Evolutionary conservation across 805 yeast genomes (phyloP).

Genomic region (Starmerella apis): DNA sequence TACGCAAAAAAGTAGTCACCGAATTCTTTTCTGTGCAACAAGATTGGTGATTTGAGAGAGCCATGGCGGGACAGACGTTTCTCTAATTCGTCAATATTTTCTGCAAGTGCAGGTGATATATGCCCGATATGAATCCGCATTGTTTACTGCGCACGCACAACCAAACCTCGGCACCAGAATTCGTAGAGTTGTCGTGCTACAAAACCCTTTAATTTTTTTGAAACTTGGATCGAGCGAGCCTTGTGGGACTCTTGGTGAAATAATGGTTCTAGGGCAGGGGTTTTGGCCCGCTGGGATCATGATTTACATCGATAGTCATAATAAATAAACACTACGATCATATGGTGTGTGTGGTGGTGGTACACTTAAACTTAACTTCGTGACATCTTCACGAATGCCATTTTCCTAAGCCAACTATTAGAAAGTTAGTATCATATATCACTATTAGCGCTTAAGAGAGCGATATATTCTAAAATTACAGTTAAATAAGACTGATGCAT

Average conservation of each 20-base stretch:
- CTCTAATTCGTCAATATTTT: slow-evolving; percentile 39
- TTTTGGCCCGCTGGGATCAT: not conserved
- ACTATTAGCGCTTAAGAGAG: not conserved
- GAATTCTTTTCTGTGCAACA: slow-evolving; percentile 46
- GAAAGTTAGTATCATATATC: not conserved
- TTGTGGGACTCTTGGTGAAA: slow-evolving; percentile 6
- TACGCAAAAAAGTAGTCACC: slow-evolving; percentile 54
- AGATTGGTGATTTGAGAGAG: slow-evolving; percentile 38
- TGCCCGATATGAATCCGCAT: slow-evolving; percentile 56
- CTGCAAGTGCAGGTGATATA: slow-evolving; percentile 45
- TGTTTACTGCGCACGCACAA: not conserved
- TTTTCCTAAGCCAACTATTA: not conserved
- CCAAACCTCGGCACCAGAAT: too few relatives aligned
- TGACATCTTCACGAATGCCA: too few relatives aligned
- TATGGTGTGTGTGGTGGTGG: too few relatives aligned
- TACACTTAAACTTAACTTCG: too few relatives aligned
- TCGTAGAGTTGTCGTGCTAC: too few relatives aligned
- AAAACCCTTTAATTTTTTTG: not conserved
- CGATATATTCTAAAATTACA: not conserved
- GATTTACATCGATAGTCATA: too few relatives aligned
- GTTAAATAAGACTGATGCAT: not conserved
- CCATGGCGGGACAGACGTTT: slow-evolving; percentile 58
- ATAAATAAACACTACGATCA: not conserved
- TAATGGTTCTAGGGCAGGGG: not conserved
- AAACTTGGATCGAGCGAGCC: not conserved